Percentiles rank a stretch among this genome's conserved stretches.
Evolutionary conservation across 208 protist species (phyloP).

Genomic region (Crithidia mellificae): DNA sequence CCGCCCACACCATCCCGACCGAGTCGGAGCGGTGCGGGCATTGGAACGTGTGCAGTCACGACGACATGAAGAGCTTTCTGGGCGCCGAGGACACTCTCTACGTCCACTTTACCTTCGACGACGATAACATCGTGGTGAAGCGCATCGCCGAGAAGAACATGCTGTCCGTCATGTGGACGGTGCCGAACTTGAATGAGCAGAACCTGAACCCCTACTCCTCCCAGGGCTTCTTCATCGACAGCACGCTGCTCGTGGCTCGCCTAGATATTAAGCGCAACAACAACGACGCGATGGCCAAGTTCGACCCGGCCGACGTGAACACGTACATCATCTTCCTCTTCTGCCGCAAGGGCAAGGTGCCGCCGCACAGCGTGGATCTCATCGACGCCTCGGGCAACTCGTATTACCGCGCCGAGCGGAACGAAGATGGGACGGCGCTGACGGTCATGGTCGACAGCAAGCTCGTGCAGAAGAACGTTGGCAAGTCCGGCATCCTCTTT

Average conservation of each 20-base stretch:
- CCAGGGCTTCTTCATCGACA: conserved; percentile 53
- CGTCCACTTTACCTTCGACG: conserved; percentile 74
- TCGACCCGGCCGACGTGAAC: conserved; percentile 40
- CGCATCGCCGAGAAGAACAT: conserved; percentile 30
- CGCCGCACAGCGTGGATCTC: conserved; percentile 73
- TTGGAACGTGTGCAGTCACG: conserved; percentile 74
- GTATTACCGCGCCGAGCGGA: conserved; percentile 45
- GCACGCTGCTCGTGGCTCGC: conserved; percentile 45
- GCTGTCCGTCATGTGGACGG: conserved; percentile 58
- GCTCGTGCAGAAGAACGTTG: conserved; percentile 41
- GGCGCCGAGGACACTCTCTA: conserved; percentile 54
- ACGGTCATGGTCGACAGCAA: conserved; percentile 52
- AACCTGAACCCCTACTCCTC: conserved; percentile 82
- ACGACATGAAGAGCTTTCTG: conserved; percentile 59
- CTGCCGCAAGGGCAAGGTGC: conserved; percentile 60
- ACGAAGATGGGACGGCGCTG: conserved; percentile 40
- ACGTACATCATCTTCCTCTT: conserved; percentile 79
- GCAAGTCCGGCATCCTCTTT: conserved; percentile 39
- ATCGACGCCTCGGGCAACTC: conserved; percentile 43
- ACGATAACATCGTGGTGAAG: conserved; percentile 60
- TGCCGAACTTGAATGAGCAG: conserved; percentile 61
- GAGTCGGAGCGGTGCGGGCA: conserved; percentile 86
- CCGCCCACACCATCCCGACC: conserved; percentile 80
- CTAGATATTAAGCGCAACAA: conserved; percentile 62
- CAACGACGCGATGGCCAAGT: conserved; percentile 33